Evolutionary conservation across 371 early-diverging fungal genomes (phyloP), one percentile per base, ranked within the genome.

Genomic region (Mortierella sp.): DNA sequence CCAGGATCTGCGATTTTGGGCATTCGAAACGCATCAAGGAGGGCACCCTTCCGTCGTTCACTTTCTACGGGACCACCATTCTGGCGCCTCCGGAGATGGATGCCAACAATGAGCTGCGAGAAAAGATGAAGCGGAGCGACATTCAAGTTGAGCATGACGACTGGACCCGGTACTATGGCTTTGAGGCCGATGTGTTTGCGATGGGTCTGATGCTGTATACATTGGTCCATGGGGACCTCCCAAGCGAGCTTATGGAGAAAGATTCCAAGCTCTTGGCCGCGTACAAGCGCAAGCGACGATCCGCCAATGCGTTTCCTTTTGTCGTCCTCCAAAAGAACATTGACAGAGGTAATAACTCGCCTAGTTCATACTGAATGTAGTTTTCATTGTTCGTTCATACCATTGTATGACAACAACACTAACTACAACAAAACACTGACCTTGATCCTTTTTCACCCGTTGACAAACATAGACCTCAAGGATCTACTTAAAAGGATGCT

Each of bases 1-100:
- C 79, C 48, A 73, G 75, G 67, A 66, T 83, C 41, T 83, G 84
- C 45, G 84, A 83, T 45, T 83, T 83, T 55, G 84, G 84, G 4
- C 84, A 83, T 64, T 75, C 79, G 29, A 78, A 75, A 24, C 65
- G 72, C 22, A 37, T 83, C 34, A 52, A 48, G 11, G 63, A 72
- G 4, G 76, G 70, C 5, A 76, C 67, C 34, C 22, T 67, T 6
- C 74, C 84, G 0, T 58, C 72, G 16, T 75, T 83, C 50, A 48
- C 76, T 2, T 75, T 74, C 45, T 83, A 83, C 55, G 84, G 84
- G 31, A 83, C 84, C 16, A 78, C 84, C 16, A 65, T 79, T 24
- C 31, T 83, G 50, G 84, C 72, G 8, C 79, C 84, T 9, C 84
- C 84, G 11, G 84, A 83, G 64, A 83, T 83, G 84, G 84, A 76